These are phyloP conservation scores for Erysimum cheiri DNA, from an alignment of 441 rosid genomes.

Conservation along the genomic window DNA sequence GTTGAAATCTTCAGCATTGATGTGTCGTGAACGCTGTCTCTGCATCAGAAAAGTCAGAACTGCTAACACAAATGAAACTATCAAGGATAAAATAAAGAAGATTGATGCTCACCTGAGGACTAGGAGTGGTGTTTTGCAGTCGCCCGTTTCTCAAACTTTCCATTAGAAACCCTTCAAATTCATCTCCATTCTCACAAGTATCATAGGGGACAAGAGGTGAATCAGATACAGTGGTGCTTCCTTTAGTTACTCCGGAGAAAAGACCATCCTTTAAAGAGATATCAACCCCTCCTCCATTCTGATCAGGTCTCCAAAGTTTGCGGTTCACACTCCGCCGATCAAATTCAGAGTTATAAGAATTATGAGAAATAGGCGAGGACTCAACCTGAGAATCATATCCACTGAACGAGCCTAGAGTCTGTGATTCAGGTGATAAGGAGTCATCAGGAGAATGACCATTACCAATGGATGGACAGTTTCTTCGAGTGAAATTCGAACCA, in stretches of 20 bases:
- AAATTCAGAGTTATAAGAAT: slow-evolving; percentile 50
- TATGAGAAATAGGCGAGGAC: slow-evolving; percentile 65
- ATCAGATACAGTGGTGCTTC: slow-evolving; percentile 41
- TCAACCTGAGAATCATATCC: slow-evolving; percentile 73
- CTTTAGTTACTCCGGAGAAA: slow-evolving; percentile 53
- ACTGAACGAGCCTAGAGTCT: slow-evolving; percentile 64
- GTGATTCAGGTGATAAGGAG: slow-evolving; percentile 83
- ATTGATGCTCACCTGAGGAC: slow-evolving; percentile 72
- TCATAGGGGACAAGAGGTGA: slow-evolving; percentile 56
- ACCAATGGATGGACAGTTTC: slow-evolving; percentile 45
- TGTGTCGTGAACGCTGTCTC: slow-evolving; percentile 63
- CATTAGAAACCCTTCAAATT: slow-evolving; percentile 67
- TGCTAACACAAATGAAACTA: slow-evolving; percentile 2
- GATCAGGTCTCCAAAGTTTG: slow-evolving; percentile 60
- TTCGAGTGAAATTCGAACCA: slow-evolving; percentile 69
- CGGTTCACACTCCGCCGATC: slow-evolving; percentile 73
- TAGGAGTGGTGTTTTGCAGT: slow-evolving; percentile 65
- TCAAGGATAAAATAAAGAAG: slow-evolving; percentile 21
- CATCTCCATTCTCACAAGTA: slow-evolving; percentile 50
- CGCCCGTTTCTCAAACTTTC: slow-evolving; percentile 54
- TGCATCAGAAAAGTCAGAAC: slow-evolving; percentile 45
- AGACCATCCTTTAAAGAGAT: slow-evolving; percentile 88
- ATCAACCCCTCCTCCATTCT: slow-evolving; percentile 66
- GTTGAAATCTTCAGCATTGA: slow-evolving; percentile 56
- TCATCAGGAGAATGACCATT: slow-evolving; percentile 52